Evolutionary conservation across 805 yeast species (phyloP).

Genomic region (Myxozyma geophila): DNA sequence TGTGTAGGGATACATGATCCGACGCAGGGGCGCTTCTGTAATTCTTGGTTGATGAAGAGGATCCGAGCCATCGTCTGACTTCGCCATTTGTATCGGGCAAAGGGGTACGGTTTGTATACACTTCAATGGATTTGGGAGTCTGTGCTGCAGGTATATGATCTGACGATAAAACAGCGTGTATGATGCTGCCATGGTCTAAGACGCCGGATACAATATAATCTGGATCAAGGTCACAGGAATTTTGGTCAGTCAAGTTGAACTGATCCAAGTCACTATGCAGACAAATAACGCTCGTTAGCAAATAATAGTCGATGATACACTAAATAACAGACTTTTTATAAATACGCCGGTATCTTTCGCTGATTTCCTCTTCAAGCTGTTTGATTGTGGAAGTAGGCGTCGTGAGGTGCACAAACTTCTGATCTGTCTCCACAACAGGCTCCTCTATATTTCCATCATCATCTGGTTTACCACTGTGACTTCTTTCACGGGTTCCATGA

Average conservation of each 20-base stretch:
- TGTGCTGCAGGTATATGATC: not conserved
- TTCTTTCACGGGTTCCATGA: not conserved
- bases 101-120: not conserved
- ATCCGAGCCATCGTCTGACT: not conserved
- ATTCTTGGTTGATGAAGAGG: not conserved
- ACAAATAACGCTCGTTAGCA: not conserved
- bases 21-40: not conserved
- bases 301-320: not conserved
- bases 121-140: too few species aligned
- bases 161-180: constrained; percentile 8
- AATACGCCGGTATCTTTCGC: constrained; percentile 20
- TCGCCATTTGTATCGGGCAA: not conserved
- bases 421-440: not conserved
- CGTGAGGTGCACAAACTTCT: constrained; percentile 27
- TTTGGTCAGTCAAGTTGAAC: constrained; percentile 12
- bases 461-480: not conserved
- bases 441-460: not conserved
- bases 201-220: constrained; percentile 17
- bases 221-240: constrained; percentile 26
- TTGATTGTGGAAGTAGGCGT: constrained; percentile 10
- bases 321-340: constrained; percentile 17
- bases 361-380: constrained; percentile 19
- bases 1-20: not conserved
- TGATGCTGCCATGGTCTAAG: constrained; percentile 10
- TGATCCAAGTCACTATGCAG: constrained; percentile 8